A percentile compares a stretch with the other conserved stretches of the same genome.
These are phyloP conservation scores for Hypocrella siamensis DNA, from an alignment of 2,329 filamentous ascomycete genomes.

Conservation along the genomic window DNA sequence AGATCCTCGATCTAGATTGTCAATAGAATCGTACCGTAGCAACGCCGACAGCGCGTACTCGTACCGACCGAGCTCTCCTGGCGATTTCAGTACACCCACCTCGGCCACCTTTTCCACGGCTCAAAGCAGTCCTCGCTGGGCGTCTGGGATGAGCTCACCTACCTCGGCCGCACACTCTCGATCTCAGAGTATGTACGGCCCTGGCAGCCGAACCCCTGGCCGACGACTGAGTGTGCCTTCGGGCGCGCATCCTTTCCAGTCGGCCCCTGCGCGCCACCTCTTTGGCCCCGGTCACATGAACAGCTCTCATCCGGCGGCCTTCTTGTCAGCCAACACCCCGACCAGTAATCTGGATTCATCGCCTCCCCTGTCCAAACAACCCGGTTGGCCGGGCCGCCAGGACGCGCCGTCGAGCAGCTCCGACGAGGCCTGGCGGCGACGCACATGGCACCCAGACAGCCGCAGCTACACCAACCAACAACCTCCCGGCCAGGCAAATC, in stretches of 20 bases:
- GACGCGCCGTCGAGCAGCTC: constrained; percentile 46
- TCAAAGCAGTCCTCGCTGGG: constrained; percentile 63
- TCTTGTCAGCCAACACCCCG: constrained; percentile 36
- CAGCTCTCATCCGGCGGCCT: constrained; percentile 36
- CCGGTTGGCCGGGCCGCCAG: constrained; percentile 41
- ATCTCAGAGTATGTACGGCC: constrained; percentile 54
- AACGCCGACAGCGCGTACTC: constrained; percentile 46
- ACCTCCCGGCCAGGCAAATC: constrained; percentile 41
- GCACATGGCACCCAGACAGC: constrained; percentile 83
- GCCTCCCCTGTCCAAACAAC: constrained; percentile 48
- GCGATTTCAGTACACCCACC: constrained; percentile 67
- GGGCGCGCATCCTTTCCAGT: constrained; percentile 57
- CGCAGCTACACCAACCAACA: constrained; percentile 46
- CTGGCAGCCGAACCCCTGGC: constrained; percentile 47
- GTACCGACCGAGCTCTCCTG: constrained; percentile 52
- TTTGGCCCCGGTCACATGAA: constrained; percentile 37
- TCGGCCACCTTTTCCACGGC: constrained; percentile 69
- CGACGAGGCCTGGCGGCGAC: constrained; percentile 65
- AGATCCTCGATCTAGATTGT: constrained; percentile 50
- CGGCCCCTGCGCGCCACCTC: constrained; percentile 41
- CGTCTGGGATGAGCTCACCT: constrained; percentile 55
- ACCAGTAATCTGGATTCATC: constrained; percentile 45
- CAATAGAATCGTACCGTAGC: constrained; percentile 53
- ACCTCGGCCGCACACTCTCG: constrained; percentile 48
- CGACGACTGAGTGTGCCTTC: constrained; percentile 75